A percentile compares a stretch with the other conserved stretches of the same genome.
Conservation (phyloP, 2,329 filamentous ascomycete species). For the Allantophomopsis cytisporea region DNA sequence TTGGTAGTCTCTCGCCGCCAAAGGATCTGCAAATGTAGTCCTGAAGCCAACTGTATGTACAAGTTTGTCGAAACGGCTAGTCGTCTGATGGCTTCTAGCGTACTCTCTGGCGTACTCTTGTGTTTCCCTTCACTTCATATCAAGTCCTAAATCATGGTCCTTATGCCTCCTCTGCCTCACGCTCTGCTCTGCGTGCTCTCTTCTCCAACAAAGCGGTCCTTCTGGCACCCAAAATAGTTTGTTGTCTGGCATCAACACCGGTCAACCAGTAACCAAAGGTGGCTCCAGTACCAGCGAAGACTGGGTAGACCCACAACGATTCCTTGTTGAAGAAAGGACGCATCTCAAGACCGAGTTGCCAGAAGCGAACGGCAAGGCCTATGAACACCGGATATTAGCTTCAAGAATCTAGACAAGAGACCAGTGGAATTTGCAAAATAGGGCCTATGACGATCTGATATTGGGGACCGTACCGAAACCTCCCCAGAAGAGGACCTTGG, state of each 20-base stretch:
- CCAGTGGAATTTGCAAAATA: background rate
- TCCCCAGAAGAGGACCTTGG: slow-evolving; percentile 66
- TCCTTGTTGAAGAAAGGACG: slow-evolving; percentile 79
- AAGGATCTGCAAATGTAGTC: background rate
- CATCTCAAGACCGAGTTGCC: slow-evolving; percentile 98
- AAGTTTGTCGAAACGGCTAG: no score
- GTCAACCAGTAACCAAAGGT: slow-evolving; percentile 96
- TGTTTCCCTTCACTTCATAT: no score
- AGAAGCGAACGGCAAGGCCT: slow-evolving; percentile 87
- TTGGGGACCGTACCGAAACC: slow-evolving; percentile 65
- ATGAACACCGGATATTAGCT: slow-evolving; percentile 1
- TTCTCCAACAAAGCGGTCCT: slow-evolving; percentile 79
- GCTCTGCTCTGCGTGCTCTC: slow-evolving; percentile 62
- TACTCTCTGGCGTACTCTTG: no score
- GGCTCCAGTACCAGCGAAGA: slow-evolving; percentile 74
- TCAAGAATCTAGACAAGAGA: no score
- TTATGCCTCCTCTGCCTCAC: slow-evolving; percentile 35
- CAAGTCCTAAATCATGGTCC: background rate
- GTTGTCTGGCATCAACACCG: slow-evolving; percentile 75
- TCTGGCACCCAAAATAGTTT: slow-evolving; percentile 62
- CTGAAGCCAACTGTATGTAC: background rate
- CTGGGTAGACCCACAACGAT: slow-evolving; percentile 81
- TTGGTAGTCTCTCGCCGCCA: background rate
- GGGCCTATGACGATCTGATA: slow-evolving; percentile 5
- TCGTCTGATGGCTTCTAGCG: no score